Evolutionary conservation across 495 filamentous ascomycete species (phyloP).

Genomic region (Aspergillus campestris): DNA sequence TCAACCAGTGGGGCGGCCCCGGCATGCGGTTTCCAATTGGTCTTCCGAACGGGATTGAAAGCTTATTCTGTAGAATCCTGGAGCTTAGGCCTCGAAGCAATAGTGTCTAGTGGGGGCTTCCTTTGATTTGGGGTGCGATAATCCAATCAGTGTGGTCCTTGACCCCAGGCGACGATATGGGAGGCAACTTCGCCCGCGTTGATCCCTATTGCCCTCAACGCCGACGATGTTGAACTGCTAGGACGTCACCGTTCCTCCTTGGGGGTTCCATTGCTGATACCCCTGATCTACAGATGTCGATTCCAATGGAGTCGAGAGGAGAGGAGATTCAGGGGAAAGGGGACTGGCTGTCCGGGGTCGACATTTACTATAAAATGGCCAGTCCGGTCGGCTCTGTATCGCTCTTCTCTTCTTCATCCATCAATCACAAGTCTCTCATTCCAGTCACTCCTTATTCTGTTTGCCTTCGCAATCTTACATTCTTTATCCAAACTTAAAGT

Average conservation of each 20-base stretch:
- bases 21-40: too few relatives aligned
- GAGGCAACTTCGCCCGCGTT: neutral
- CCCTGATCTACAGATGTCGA: constrained; percentile 7
- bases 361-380: too few relatives aligned
- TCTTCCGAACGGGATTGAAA: too few relatives aligned
- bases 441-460: constrained; percentile 17
- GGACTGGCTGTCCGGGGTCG: neutral
- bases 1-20: too few relatives aligned
- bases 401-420: neutral
- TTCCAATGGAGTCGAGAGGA: neutral
- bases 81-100: too few relatives aligned
- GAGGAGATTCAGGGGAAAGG: neutral
- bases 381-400: too few relatives aligned
- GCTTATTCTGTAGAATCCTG: too few relatives aligned
- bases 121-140: neutral
- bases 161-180: neutral
- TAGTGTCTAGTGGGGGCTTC: constrained; percentile 3
- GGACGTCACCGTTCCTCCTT: neutral
- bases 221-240: neutral
- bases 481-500: constrained; percentile 5
- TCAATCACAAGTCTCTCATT: constrained; percentile 5
- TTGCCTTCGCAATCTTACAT: neutral
- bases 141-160: neutral
- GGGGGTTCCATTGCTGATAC: neutral
- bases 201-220: constrained; percentile 1